Evolutionary conservation across 805 yeast genomes (phyloP).

Genomic region (Saccharomycopsis fodiens): DNA sequence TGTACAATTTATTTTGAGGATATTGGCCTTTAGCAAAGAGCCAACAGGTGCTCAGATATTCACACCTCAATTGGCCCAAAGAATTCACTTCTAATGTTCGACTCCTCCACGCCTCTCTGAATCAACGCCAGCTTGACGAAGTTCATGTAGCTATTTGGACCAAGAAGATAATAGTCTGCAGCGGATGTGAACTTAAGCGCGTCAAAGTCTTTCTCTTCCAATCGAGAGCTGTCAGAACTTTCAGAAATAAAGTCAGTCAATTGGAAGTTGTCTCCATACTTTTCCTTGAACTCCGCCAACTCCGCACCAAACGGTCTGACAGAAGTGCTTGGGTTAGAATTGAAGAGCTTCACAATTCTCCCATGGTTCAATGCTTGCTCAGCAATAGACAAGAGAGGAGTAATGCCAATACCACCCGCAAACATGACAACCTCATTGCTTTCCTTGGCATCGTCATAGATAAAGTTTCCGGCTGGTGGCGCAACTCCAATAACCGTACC

Average conservation of each 20-base stretch:
- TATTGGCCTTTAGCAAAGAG: too few species aligned
- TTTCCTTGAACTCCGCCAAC: neutral
- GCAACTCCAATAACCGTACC: conserved; percentile 27
- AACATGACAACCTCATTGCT: conserved; percentile 33
- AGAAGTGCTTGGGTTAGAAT: conserved; percentile 6
- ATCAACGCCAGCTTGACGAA: conserved; percentile 3
- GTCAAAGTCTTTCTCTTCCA: neutral
- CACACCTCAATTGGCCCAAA: too few species aligned
- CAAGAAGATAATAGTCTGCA: conserved; percentile 6
- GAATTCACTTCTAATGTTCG: conserved; percentile 3
- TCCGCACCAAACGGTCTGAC: conserved; percentile 3
- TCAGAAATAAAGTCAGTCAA: neutral
- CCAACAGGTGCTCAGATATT: too few species aligned
- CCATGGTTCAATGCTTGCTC: conserved; percentile 24
- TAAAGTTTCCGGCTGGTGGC: conserved; percentile 56
- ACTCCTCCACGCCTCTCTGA: neutral
- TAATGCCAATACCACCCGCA: conserved; percentile 62
- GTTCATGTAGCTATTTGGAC: conserved; percentile 8
- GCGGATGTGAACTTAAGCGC: neutral
- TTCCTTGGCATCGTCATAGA: conserved; percentile 27
- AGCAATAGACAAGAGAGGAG: conserved; percentile 51
- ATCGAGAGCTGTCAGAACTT: neutral
- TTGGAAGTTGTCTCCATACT: neutral
- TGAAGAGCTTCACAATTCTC: conserved; percentile 1
- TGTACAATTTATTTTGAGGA: too few species aligned